Percentiles rank a stretch among this genome's conserved stretches.
Evolutionary conservation across 2,329 filamentous ascomycete species (phyloP).

Genomic region (Arthroderma sp.): DNA sequence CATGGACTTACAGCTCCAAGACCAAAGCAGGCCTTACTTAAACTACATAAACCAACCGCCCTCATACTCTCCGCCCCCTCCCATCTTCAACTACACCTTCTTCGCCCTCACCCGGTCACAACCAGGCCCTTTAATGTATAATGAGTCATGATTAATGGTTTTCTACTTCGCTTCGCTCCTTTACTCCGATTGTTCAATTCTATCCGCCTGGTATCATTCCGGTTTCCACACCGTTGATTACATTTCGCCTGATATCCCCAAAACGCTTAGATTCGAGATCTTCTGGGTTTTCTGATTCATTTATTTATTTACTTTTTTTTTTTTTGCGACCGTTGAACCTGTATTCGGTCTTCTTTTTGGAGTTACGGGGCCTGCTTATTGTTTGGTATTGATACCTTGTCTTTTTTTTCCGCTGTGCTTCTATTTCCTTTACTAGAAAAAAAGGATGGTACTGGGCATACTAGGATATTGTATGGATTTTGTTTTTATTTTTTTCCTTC

Average conservation of each 20-base stretch:
- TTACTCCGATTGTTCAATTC: background rate
- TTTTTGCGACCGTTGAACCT: background rate
- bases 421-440: no score
- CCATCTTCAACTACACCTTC: conserved; percentile 4
- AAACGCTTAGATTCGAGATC: background rate
- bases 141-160: conserved; percentile 14
- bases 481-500: no score
- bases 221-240: background rate
- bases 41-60: background rate
- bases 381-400: no score
- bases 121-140: conserved; percentile 4
- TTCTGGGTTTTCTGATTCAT: background rate
- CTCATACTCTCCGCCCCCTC: conserved; percentile 5
- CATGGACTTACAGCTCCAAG: conserved; percentile 36
- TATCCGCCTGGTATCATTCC: background rate
- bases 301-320: background rate
- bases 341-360: no score
- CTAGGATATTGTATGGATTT: no score
- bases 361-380: no score
- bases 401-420: no score
- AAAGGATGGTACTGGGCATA: no score
- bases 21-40: conserved; percentile 26
- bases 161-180: conserved; percentile 1
- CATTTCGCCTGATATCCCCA: background rate
- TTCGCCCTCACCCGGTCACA: conserved; percentile 7